Evolutionary conservation across 73 alveolate genomes (phyloP), one percentile per base, ranked within the genome.

Genomic region (Uronychia setigera): DNA sequence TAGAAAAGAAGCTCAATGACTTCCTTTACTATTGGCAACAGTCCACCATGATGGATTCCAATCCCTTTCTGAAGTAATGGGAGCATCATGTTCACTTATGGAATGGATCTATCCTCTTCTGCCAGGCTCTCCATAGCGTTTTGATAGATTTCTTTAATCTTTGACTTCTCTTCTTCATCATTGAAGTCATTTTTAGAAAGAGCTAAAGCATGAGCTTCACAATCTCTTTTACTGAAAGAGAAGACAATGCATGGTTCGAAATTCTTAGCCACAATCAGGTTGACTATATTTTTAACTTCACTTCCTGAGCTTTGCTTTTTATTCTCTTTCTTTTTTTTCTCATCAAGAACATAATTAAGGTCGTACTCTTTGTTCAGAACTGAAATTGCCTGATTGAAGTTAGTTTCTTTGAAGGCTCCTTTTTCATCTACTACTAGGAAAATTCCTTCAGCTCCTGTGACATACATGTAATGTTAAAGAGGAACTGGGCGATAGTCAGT

Each of bases 21-120:
- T 93, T 99, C 99, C 32, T 98, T 94, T 58, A 96, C 97, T 35
- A 99, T 95, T 1, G 99, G 99, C 33, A 99, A 90, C 84, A 99
- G 96, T 14, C 99, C 99, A 27, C 99, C 99, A 92, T 99, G 99
- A 90, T 99, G 99, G 58, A 99, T 95, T 13, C 99, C 99, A 29
- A 99, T 91, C 14, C 99, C 99, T 74, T 95, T 93, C 79, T 93
- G 90, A 35, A 99, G 93, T 74, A 98, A 85, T 13, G 99, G 99
- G 33, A 97, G 87, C 97, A 99, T 94, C 32, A 87, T 80, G 80
- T 91, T 85, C 82, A 99, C 94, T 82, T 93, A 95, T 28, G 99
- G 99, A 0, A 98, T 93, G 74, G 93, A 93, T 88, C 97, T 92
- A 87, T 99, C 99, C 82, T 98, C 99, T 88, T 97, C 99, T n/a